Evolutionary conservation across 208 protist species (phyloP).

Genomic region (Acanthamoeba quina): DNA sequence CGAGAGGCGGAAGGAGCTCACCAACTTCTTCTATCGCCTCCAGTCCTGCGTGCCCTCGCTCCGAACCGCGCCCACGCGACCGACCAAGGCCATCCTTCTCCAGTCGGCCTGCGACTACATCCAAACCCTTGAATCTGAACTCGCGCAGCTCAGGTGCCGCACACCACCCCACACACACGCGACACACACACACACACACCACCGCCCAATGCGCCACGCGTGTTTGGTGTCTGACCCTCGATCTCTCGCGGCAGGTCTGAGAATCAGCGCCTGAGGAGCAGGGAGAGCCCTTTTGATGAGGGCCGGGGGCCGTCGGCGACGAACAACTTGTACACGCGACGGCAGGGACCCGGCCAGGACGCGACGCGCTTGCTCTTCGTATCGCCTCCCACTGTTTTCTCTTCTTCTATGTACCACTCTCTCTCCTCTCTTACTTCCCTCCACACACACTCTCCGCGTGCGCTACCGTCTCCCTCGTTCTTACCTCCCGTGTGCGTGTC

Average conservation of each 20-base stretch:
- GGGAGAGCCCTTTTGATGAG: conserved; percentile 23
- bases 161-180: too few relatives aligned
- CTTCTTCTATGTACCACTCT: conserved; percentile 46
- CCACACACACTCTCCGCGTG: background rate
- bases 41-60: conserved; percentile 62
- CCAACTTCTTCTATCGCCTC: conserved; percentile 67
- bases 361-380: conserved; percentile 59
- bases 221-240: background rate
- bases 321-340: background rate
- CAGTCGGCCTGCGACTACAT: conserved; percentile 69
- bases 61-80: background rate
- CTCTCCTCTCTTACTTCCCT: background rate
- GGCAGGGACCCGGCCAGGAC: conserved; percentile 4
- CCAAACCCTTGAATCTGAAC: conserved; percentile 28
- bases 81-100: conserved; percentile 43
- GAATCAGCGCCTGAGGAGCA: conserved; percentile 13
- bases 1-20: conserved; percentile 70
- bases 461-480: background rate
- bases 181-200: background rate
- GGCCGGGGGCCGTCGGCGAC: background rate
- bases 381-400: conserved; percentile 56
- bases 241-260: background rate
- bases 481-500: too few relatives aligned
- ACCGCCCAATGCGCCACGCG: background rate
- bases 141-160: background rate